Conservation (phyloP, 2,329 filamentous ascomycete species). For the Exophiala sp. region DNA sequence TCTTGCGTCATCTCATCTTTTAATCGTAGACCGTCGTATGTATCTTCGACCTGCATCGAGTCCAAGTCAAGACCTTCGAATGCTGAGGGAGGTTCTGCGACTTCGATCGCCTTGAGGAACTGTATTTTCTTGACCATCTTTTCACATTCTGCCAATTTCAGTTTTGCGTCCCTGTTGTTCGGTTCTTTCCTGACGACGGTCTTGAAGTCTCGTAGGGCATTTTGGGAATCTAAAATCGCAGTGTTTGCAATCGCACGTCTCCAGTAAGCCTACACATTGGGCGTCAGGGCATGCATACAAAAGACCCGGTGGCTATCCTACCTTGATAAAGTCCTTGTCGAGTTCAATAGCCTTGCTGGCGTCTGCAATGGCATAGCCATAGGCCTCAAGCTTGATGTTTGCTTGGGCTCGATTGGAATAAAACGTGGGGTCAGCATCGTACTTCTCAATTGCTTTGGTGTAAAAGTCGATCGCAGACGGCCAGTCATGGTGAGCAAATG, state of each 20-base stretch:
- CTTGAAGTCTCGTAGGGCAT: constrained; percentile 89
- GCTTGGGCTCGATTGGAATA: constrained; percentile 92
- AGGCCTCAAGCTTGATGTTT: constrained; percentile 92
- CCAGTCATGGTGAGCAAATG: constrained; percentile 87
- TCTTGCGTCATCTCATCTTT: constrained; percentile 87
- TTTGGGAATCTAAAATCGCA: constrained; percentile 82
- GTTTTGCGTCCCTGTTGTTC: constrained; percentile 80
- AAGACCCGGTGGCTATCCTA: constrained; percentile 38
- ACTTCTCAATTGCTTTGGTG: constrained; percentile 77
- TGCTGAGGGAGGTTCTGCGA: constrained; percentile 86
- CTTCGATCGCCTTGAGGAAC: constrained; percentile 92
- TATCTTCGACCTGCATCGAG: constrained; percentile 73
- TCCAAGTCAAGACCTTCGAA: constrained; percentile 87
- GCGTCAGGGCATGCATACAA: constrained; percentile 2
- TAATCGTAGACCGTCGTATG: constrained; percentile 80
- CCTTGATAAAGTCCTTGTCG: constrained; percentile 85
- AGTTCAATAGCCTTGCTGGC: constrained; percentile 88
- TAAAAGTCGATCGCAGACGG: constrained; percentile 76
- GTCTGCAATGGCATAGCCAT: constrained; percentile 87
- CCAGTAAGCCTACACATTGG: constrained; percentile 72
- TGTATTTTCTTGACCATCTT: constrained; percentile 89
- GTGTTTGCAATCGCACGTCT: constrained; percentile 87
- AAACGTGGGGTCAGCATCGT: constrained; percentile 81
- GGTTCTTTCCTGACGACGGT: constrained; percentile 84
- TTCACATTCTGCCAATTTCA: constrained; percentile 89